phyloP scores from a whole-genome alignment of 768 basidiomycete genomes.

The Mycena alexandri region DNA sequence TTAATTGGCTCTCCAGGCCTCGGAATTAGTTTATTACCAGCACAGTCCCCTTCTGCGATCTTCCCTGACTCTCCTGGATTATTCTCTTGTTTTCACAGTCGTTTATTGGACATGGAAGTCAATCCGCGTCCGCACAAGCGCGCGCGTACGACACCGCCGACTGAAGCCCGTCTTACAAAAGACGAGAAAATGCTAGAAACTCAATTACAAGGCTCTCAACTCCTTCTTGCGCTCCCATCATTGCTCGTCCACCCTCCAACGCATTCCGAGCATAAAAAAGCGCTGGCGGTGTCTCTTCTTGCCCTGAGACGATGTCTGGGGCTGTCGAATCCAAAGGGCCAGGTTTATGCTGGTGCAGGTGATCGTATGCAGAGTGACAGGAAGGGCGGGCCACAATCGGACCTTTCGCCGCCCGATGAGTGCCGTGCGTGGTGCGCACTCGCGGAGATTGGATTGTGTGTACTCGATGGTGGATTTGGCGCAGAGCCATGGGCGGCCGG shows the following conservation, averaged over 20 bases:
- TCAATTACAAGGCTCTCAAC: slow-evolving; percentile 32
- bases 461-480: slow-evolving; percentile 61
- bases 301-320: slow-evolving; percentile 70
- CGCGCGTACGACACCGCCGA: slow-evolving; percentile 38
- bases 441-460: slow-evolving; percentile 75
- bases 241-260: slow-evolving; percentile 75
- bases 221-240: slow-evolving; percentile 73
- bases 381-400: neutral
- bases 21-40: neutral
- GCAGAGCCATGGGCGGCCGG: slow-evolving; percentile 61
- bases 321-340: slow-evolving; percentile 62
- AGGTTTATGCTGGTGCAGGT: slow-evolving; percentile 30
- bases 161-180: neutral
- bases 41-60: neutral
- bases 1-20: no score
- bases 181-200: neutral
- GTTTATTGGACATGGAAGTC: slow-evolving; percentile 27
- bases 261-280: slow-evolving; percentile 65
- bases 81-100: neutral
- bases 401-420: slow-evolving; percentile 50
- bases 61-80: neutral
- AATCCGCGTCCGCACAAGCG: slow-evolving; percentile 53
- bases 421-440: slow-evolving; percentile 79
- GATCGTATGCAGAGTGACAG: neutral
- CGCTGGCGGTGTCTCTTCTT: slow-evolving; percentile 67